A percentile compares a stretch with the other conserved stretches of the same genome.
These are phyloP conservation scores for Entomortierella parvispora DNA, from an alignment of 192 early-diverging fungal genomes.

Conservation along the genomic window DNA sequence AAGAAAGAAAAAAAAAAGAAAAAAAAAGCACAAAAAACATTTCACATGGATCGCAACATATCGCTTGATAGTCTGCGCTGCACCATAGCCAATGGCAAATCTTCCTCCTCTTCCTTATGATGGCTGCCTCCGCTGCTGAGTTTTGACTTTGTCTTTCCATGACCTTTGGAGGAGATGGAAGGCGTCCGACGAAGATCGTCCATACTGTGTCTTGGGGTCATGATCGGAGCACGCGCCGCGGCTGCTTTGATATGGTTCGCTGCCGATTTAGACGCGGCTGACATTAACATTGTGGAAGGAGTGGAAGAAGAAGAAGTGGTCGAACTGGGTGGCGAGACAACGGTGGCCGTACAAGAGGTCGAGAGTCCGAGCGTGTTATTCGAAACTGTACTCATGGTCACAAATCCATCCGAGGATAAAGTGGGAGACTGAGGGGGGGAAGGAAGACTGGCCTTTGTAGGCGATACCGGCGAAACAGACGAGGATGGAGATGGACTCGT, in stretches of 20 bases:
- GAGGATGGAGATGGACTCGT: neutral
- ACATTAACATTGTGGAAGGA: neutral
- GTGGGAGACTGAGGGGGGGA: constrained; percentile 19
- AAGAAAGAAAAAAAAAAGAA: neutral
- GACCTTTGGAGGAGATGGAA: neutral
- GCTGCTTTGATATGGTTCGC: neutral
- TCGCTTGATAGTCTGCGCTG: constrained; percentile 28
- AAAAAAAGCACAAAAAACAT: neutral
- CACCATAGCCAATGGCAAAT: constrained; percentile 37
- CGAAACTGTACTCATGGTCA: no score
- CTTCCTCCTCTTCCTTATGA: constrained; percentile 32
- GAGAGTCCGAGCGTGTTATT: no score
- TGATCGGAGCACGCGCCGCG: neutral
- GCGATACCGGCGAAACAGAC: neutral
- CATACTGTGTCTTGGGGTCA: constrained; percentile 7
- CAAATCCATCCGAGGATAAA: neutral
- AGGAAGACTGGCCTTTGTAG: neutral
- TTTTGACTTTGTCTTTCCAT: constrained; percentile 1
- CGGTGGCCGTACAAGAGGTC: neutral
- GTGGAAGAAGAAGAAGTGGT: neutral
- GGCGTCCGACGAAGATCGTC: constrained; percentile 9
- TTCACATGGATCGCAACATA: constrained; percentile 3
- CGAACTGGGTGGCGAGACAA: constrained; percentile 15
- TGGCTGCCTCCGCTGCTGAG: neutral
- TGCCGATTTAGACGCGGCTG: neutral